A percentile compares a stretch with the other conserved stretches of the same genome.
Conservation (phyloP, 1,284 basidiomycete genomes). For the Vanrija pseudolonga region DNA sequence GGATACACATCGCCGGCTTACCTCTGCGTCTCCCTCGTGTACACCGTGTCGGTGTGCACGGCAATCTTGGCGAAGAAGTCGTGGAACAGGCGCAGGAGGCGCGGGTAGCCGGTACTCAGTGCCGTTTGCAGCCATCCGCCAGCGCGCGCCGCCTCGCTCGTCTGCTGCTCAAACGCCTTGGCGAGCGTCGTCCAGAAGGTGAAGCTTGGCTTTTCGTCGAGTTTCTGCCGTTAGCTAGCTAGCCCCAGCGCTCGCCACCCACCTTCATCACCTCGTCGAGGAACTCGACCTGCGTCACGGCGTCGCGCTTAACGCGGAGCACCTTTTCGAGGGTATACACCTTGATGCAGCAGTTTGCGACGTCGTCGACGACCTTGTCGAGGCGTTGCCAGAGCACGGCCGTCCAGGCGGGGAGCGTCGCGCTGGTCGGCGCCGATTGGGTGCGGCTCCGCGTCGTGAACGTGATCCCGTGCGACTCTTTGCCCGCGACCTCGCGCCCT, state of each 20-base stretch:
- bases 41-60: conserved; percentile 88
- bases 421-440: conserved; percentile 72
- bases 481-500: conserved; percentile 71
- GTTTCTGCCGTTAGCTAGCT: too few relatives aligned
- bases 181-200: conserved; percentile 86
- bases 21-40: conserved; percentile 79
- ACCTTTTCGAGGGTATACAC: conserved; percentile 95
- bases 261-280: conserved; percentile 90
- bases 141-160: conserved; percentile 60
- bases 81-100: conserved; percentile 81
- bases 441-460: conserved; percentile 53
- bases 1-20: conserved; percentile 35
- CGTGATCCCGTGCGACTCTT: conserved; percentile 54
- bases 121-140: conserved; percentile 74
- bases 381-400: conserved; percentile 76
- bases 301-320: conserved; percentile 78
- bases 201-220: conserved; percentile 84
- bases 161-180: conserved; percentile 71
- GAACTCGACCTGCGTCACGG: conserved; percentile 70
- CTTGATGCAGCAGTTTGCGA: conserved; percentile 87
- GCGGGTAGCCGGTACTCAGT: conserved; percentile 76
- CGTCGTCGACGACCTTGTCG: conserved; percentile 78
- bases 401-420: conserved; percentile 76
- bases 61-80: conserved; percentile 93
- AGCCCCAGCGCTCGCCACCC: conserved; percentile 4